Base-by-base conservation (phyloP, 768 basidiomycete species). In the Epithele typhae region DNA sequence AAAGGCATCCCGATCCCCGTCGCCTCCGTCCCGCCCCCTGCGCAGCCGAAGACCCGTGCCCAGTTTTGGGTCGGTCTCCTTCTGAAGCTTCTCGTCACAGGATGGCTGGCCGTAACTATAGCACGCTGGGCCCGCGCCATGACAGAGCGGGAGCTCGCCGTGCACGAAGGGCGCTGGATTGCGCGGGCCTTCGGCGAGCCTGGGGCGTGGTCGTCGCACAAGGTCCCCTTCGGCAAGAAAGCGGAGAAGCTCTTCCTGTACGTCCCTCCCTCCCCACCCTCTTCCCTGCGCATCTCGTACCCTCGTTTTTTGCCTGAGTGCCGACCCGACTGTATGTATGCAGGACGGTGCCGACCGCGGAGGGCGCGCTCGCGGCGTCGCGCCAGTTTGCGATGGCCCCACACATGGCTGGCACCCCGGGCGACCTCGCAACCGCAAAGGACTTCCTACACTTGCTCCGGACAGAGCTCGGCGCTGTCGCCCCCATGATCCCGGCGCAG, bases 371-470 rank as follows among this genome's bases (percentile, higher is more conserved):
- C 23, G 63, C 64, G 23, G 69, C 79, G 0, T 82, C 81, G 21
- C 74, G 75, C 46, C 64, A 61, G 37, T 82, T 70, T 48, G 68
- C 81, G 8, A 66, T 71, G 11, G 69, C 70, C 50, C 81, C 82
- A 4, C 84, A 86, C 58, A 59, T 79, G 43, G 84, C 84, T 1
- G 84, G 83, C 32, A 74, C 76, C 11, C 61, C 68, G 1, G 65
- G 68, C 4, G 84, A 87, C 60, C 62, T 79, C 44, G 63, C 69
- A 45, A 80, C 82, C 5, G 88, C 89, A 5, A 77, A 81, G 55
- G 67, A 72, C 23, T 75, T 92, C 48, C 75, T 92, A 46, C 62
- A 75, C 19, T 67, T 86, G 50, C 82, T 92, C 64, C 85, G 85
- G 58, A 66, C 67, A 14, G 76, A 86, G 55, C 72, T 93, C 39